Evolutionary conservation across 345 rosid genomes (phyloP).

Genomic region (Boechera divaricarpa): DNA sequence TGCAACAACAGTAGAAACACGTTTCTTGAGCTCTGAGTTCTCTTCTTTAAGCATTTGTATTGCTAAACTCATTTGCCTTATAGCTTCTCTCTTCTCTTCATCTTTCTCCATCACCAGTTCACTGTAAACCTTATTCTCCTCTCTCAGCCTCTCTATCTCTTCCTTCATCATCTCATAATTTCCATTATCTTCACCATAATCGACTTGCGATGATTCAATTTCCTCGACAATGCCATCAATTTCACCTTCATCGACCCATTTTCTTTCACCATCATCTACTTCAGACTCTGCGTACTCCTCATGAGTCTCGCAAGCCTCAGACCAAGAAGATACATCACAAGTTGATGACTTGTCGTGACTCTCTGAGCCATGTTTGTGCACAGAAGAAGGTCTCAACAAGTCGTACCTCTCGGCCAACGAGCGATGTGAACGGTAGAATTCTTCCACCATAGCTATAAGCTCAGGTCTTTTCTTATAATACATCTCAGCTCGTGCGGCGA

Average conservation of each 20-base stretch:
- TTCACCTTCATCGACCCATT: conserved; percentile 38
- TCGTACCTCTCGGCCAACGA: conserved; percentile 46
- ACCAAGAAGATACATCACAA: conserved; percentile 40
- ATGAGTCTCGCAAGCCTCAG: conserved; percentile 42
- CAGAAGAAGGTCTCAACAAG: conserved; percentile 40
- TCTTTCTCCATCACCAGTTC: conserved; percentile 42
- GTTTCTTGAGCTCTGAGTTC: conserved; percentile 42
- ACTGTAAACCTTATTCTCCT: conserved; percentile 37
- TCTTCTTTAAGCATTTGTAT: conserved; percentile 47
- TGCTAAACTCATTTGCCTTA: conserved; percentile 49
- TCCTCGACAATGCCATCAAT: conserved; percentile 2
- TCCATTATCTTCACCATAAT: not conserved
- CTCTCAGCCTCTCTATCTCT: conserved; percentile 43
- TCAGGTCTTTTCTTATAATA: conserved; percentile 48
- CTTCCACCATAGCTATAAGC: conserved; percentile 44
- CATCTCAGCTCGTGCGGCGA: conserved; percentile 49
- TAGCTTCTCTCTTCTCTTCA: conserved; percentile 49
- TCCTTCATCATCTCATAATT: conserved; percentile 25
- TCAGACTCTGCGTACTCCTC: conserved; percentile 43
- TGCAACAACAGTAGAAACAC: conserved; percentile 18
- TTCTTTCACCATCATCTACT: conserved; percentile 39
- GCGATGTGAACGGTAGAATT: conserved; percentile 46
- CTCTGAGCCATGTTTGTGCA: conserved; percentile 40
- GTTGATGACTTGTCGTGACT: conserved; percentile 41
- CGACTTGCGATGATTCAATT: not conserved